These are phyloP conservation scores for Chaetomiaceae sp. DNA, from an alignment of 2,329 filamentous ascomycete genomes.

Conservation along the genomic window DNA sequence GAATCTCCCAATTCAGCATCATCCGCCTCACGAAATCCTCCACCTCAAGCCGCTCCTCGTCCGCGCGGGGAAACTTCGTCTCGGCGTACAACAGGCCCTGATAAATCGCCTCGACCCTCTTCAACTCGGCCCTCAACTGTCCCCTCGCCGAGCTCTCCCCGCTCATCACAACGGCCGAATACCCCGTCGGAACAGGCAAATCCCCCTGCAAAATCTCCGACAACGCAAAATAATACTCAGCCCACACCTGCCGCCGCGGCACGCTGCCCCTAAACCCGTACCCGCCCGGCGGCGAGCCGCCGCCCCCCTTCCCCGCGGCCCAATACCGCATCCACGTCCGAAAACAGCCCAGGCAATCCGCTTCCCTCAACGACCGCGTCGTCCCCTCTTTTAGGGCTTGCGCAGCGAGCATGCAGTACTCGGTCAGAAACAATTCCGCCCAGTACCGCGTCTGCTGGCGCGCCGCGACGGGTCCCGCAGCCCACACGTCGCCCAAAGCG, in stretches of 20 bases:
- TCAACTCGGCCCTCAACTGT: slow-evolving; percentile 71
- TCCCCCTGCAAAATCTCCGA: slow-evolving; percentile 69
- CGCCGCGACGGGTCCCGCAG: slow-evolving; percentile 40
- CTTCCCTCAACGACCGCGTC: slow-evolving; percentile 47
- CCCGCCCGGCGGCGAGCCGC: slow-evolving; percentile 41
- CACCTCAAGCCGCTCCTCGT: slow-evolving; percentile 71
- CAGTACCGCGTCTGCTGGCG: slow-evolving; percentile 68
- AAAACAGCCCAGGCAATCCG: slow-evolving; percentile 53
- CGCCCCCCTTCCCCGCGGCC: slow-evolving; percentile 34
- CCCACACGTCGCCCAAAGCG: slow-evolving; percentile 53
- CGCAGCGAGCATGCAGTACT: slow-evolving; percentile 66
- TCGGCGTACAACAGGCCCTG: slow-evolving; percentile 74
- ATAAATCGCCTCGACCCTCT: slow-evolving; percentile 73
- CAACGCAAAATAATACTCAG: slow-evolving; percentile 75
- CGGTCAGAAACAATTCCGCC: slow-evolving; percentile 73
- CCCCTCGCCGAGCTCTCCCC: slow-evolving; percentile 47
- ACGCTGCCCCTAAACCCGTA: slow-evolving; percentile 56
- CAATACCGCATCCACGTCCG: slow-evolving; percentile 69
- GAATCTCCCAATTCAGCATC: slow-evolving; percentile 77
- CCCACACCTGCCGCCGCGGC: slow-evolving; percentile 69
- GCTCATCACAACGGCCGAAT: slow-evolving; percentile 32
- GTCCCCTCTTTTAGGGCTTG: slow-evolving; percentile 51
- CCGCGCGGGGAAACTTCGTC: slow-evolving; percentile 78
- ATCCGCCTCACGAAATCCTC: slow-evolving; percentile 77
- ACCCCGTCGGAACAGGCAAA: slow-evolving; percentile 54